phyloP scores from a whole-genome alignment of 2,329 filamentous ascomycete species.

The Immersiporthe knoxdaviesiana region DNA sequence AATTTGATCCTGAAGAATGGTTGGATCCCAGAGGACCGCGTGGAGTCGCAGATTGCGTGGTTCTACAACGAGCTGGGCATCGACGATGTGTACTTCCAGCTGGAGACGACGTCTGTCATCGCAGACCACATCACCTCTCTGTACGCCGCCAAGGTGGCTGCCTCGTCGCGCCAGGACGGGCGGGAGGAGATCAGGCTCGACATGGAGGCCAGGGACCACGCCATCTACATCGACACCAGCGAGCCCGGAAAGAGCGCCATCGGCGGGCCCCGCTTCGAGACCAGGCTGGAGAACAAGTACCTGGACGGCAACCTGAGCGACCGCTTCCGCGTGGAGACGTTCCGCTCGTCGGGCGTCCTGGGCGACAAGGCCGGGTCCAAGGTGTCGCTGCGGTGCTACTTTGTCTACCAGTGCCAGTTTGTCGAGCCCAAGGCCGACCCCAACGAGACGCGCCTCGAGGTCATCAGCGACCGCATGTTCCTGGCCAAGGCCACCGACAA shows the following conservation, averaged over 20 bases:
- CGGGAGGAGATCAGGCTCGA: constrained; percentile 91
- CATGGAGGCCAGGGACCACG: constrained; percentile 92
- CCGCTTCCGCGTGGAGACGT: constrained; percentile 93
- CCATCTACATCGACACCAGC: constrained; percentile 98
- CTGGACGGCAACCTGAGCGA: constrained; percentile 75
- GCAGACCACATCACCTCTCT: constrained; percentile 93
- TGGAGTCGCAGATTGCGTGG: constrained; percentile 88
- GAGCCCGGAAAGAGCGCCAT: constrained; percentile 79
- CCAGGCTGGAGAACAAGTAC: constrained; percentile 93
- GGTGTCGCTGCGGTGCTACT: constrained; percentile 92
- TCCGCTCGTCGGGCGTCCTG: constrained; percentile 84
- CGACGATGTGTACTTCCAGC: constrained; percentile 97
- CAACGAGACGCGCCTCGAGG: constrained; percentile 84
- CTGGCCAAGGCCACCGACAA: constrained; percentile 94
- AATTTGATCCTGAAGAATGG: constrained; percentile 75
- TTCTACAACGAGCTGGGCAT: constrained; percentile 98
- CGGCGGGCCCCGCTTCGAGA: constrained; percentile 87
- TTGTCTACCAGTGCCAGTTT: constrained; percentile 97
- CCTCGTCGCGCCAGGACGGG: constrained; percentile 91
- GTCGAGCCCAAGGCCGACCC: constrained; percentile 72
- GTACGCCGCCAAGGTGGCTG: constrained; percentile 95
- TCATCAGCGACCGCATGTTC: constrained; percentile 93
- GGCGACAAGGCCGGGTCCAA: constrained; percentile 69
- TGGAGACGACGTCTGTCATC: constrained; percentile 83
- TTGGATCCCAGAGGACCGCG: constrained; percentile 83